Evolutionary conservation across 768 basidiomycete species (phyloP), one percentile per base, ranked within the genome.

Genomic region (Nidula microcarpa): DNA sequence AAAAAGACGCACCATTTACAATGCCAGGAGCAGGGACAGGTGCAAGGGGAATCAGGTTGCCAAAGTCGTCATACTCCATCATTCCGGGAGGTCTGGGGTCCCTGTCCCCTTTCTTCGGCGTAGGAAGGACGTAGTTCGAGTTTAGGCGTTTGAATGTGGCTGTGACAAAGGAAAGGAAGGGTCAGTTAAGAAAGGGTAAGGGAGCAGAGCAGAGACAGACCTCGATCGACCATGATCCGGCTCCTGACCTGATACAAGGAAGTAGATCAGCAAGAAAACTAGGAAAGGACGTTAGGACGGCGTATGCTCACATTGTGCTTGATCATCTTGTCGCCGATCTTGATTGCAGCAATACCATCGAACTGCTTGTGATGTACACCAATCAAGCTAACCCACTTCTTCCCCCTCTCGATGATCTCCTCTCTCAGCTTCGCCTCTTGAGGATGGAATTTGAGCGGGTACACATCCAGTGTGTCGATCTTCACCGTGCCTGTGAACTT

Each of bases 181-280:
- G 33, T 14, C 2, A 33, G 10, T 16, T 10, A 36, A 30, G 49
- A 34, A 44, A 44, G 32, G 45, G 50, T 4, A 23, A 23, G 23
- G 23, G 23, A 37, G 10, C 14, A 10, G 17, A 6, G 39, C 6
- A 30, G 23, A 55, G 16, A 62, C 65, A 23, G 57, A 80, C 78
- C 72, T 62, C 81, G 65, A 59, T 86, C 85, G 43, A 86, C 68
- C 81, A 86, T 85, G 51, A 85, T 76, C 14, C 84, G 71, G 43
- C 82, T 75, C 41, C 71, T 75, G 39, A 84, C 73, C 82, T 84
- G 53, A 0, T 39, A 46, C 10, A 46, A 11, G 16, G 32, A 5
- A 39, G 32, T 6, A 23, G 1, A 48, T 51, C 16, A 60, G 33
- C 11, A 44, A 48, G 6, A 44, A 34, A 33, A 34, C 43, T 30